A percentile compares a stretch with the other conserved stretches of the same genome.
Evolutionary conservation across 1,139 yeast species (phyloP).

Genomic region (Trichomonascaceae sp.): DNA sequence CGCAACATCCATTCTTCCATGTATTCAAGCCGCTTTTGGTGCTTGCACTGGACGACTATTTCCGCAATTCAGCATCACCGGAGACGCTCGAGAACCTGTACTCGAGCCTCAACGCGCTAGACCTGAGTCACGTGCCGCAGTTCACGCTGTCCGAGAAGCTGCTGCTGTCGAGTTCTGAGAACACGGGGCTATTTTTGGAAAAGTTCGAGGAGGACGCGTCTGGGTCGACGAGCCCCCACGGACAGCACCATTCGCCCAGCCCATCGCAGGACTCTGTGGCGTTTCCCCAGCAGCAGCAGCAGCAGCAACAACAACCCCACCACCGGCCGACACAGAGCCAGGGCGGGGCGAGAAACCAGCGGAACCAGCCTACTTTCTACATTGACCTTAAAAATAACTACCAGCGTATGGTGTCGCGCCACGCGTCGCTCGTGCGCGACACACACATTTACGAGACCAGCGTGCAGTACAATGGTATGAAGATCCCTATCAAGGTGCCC

Average conservation of each 20-base stretch:
- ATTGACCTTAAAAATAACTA: slow-evolving; percentile 20
- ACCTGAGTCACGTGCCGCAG: slow-evolving; percentile 21
- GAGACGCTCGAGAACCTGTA: slow-evolving; percentile 24
- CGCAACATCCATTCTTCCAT: slow-evolving; percentile 39
- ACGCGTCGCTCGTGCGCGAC: slow-evolving; percentile 14
- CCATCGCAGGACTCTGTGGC: neutral
- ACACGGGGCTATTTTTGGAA: slow-evolving; percentile 21
- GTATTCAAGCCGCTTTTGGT: slow-evolving; percentile 45
- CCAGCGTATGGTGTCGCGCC: slow-evolving; percentile 11
- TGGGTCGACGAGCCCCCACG: no score
- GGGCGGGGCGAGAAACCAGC: no score
- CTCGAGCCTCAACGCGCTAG: slow-evolving; percentile 28
- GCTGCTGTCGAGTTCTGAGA: slow-evolving; percentile 19
- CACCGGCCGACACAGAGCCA: no score
- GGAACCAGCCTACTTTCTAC: slow-evolving; percentile 15
- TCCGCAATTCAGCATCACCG: slow-evolving; percentile 13
- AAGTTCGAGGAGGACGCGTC: slow-evolving; percentile 18
- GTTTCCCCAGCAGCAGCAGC: neutral
- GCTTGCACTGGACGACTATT: slow-evolving; percentile 38
- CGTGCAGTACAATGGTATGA: slow-evolving; percentile 20
- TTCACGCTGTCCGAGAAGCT: slow-evolving; percentile 20
- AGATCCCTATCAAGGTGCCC: slow-evolving; percentile 25
- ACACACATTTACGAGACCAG: slow-evolving; percentile 24
- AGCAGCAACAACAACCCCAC: no score
- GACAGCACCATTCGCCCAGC: slow-evolving; percentile 2